Evolutionary conservation across 1,284 basidiomycete species (phyloP), one percentile per base, ranked within the genome.

Genomic region (Hymenochaete sp.): DNA sequence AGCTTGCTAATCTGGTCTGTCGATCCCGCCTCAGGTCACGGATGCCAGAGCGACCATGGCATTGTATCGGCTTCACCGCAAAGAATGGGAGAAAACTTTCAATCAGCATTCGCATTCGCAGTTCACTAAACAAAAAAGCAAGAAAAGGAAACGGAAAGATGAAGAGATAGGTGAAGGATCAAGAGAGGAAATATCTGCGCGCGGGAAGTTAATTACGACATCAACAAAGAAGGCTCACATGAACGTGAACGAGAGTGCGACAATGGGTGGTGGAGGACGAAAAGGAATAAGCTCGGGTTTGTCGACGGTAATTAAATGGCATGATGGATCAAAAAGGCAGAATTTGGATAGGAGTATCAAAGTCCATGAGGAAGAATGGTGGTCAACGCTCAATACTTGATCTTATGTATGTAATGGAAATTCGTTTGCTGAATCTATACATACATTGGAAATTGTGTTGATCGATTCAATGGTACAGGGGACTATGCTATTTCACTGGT

Each of bases 21-120:
- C 14, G 14, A 10, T 31, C 4, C 44, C 40, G 35, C 29, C 28
- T 6, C 53, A 93, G 91, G 79, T 95, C 5, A 90, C 82, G 19
- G 93, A 98, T 60, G 93, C 95, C 1, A 73, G 92, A 38, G 93
- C 93, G 0, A 92, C 95, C 0, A 98, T 98, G 92, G 93, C 91
- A 0, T 68, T 98, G 19, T 98, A 89, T 63, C 73, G 92, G 5
- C 62, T 95, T n/a, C 76, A 95, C 61, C 84, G 87, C 57, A 77
- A 78, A 48, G 75, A 79, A 42, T 98, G 91, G 92, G 93, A 98
- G 53, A 72, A 70, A 42, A 65, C 61, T 16, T 57, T 60, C 48
- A 62, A 65, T 38, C 42, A 22, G 35, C 43, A 11, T 40, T 33
- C 36, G 38, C 47, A 43, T 36, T 27, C 2, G 10, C 38, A 39